These are phyloP conservation scores for Hyaloscypha variabilis DNA, from an alignment of 495 filamentous ascomycete genomes.

Conservation along the genomic window DNA sequence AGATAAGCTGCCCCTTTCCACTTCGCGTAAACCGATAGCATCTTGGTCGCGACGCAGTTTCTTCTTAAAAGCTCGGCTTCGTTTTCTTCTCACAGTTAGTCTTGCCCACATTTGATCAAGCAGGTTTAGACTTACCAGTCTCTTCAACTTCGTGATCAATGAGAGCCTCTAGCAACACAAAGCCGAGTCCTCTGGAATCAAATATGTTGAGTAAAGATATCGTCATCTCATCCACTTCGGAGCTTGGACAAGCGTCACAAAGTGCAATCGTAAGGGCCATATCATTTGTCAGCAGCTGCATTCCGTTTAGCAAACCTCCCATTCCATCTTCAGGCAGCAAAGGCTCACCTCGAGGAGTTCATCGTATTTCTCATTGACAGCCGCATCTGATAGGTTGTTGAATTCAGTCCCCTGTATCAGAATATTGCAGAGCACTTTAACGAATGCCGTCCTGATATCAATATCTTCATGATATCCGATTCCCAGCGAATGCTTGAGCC, in stretches of 20 bases:
- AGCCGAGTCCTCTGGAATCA: slow-evolving; percentile 60
- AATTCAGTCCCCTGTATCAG: slow-evolving; percentile 69
- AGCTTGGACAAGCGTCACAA: slow-evolving; percentile 63
- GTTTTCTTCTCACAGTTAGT: slow-evolving; percentile 45
- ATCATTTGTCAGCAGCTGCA: slow-evolving; percentile 59
- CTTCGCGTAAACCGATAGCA: slow-evolving; percentile 67
- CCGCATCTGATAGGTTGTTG: slow-evolving; percentile 62
- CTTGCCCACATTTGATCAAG: not conserved
- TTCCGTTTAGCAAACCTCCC: not conserved
- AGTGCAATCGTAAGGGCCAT: slow-evolving; percentile 61
- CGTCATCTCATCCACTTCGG: slow-evolving; percentile 66
- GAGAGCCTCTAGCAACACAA: slow-evolving; percentile 61
- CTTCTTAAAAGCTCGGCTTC: slow-evolving; percentile 64
- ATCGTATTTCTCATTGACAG: slow-evolving; percentile 67
- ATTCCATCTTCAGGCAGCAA: not conserved
- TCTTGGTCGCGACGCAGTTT: slow-evolving; percentile 69
- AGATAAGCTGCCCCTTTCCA: slow-evolving; percentile 68
- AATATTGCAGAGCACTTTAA: slow-evolving; percentile 68
- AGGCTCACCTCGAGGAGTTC: slow-evolving; percentile 55
- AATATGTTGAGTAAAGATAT: slow-evolving; percentile 68
- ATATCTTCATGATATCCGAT: slow-evolving; percentile 70
- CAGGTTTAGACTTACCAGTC: slow-evolving; percentile 45
- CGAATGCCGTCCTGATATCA: slow-evolving; percentile 67
- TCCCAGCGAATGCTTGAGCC: slow-evolving; percentile 63
- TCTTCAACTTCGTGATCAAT: slow-evolving; percentile 68